phyloP scores from a whole-genome alignment of 2,329 filamentous ascomycete genomes.

The Pseudogymnoascus sp. region DNA sequence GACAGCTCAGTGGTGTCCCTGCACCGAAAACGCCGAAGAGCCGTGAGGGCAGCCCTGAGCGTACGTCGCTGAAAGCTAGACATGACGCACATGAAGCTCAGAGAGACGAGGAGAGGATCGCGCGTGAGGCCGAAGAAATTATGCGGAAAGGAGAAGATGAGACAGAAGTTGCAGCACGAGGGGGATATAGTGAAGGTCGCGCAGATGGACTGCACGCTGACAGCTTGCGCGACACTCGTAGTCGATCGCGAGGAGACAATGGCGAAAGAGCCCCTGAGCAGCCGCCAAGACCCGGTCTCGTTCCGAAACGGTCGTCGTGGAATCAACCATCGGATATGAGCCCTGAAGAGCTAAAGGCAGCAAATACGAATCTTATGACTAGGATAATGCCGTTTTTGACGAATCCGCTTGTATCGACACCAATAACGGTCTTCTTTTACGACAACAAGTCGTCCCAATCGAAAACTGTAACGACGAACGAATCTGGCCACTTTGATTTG shows the following conservation, averaged over 20 bases:
- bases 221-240: slow-evolving; percentile 22
- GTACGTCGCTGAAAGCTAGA: slow-evolving; percentile 21
- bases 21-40: slow-evolving; percentile 42
- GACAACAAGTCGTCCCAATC: slow-evolving; percentile 78
- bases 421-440: slow-evolving; percentile 93
- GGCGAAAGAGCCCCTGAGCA: background rate
- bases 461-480: slow-evolving; percentile 75
- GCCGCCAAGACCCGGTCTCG: slow-evolving; percentile 23
- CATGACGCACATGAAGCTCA: slow-evolving; percentile 42
- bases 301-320: slow-evolving; percentile 39
- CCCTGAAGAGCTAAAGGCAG: slow-evolving; percentile 66
- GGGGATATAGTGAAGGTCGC: slow-evolving; percentile 65
- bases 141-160: slow-evolving; percentile 65
- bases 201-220: slow-evolving; percentile 36
- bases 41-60: slow-evolving; percentile 25
- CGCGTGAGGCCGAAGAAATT: slow-evolving; percentile 69
- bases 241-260: background rate
- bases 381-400: slow-evolving; percentile 85
- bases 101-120: slow-evolving; percentile 58
- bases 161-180: slow-evolving; percentile 60
- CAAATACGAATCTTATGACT: slow-evolving; percentile 83
- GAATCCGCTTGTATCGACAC: slow-evolving; percentile 66
- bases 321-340: slow-evolving; percentile 52
- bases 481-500: slow-evolving; percentile 79
- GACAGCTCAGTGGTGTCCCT: slow-evolving; percentile 81